Conservation (phyloP, 164 flowering plant genomes). For the Magnolia changhungtana region DNA sequence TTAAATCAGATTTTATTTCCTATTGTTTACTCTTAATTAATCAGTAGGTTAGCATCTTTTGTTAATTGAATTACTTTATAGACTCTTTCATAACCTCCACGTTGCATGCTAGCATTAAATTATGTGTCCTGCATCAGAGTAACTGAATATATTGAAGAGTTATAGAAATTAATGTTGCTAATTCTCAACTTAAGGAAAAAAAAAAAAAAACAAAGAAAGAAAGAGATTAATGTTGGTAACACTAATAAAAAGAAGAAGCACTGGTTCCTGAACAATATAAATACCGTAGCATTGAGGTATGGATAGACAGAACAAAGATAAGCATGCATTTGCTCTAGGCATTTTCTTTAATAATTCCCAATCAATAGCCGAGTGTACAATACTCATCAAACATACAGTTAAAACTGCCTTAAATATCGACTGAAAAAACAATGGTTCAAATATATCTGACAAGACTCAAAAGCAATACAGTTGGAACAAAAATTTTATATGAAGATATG, state of each 20-base stretch:
- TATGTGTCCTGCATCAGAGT: too few species aligned
- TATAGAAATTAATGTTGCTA: too few species aligned
- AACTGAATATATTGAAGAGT: too few species aligned
- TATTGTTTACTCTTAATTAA: too few species aligned
- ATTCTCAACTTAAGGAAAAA: neutral
- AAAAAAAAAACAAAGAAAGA: neutral
- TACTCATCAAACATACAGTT: neutral
- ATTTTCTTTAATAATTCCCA: neutral
- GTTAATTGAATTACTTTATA: too few species aligned
- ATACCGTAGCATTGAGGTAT: neutral
- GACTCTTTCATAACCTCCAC: too few species aligned
- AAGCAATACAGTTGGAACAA: neutral
- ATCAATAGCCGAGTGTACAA: conserved; percentile 1
- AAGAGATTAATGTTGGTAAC: too few species aligned
- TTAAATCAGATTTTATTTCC: too few species aligned
- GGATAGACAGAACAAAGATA: neutral
- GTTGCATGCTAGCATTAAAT: too few species aligned
- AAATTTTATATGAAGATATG: neutral
- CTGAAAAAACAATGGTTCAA: too few species aligned
- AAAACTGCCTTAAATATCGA: neutral
- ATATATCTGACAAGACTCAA: neutral
- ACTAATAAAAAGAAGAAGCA: neutral
- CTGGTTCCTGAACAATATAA: neutral
- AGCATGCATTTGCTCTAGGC: neutral
- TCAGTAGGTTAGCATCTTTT: too few species aligned